Evolutionary conservation across 345 rosid species (phyloP), one percentile per base, ranked within the genome.

Genomic region (Camelina sativa): DNA sequence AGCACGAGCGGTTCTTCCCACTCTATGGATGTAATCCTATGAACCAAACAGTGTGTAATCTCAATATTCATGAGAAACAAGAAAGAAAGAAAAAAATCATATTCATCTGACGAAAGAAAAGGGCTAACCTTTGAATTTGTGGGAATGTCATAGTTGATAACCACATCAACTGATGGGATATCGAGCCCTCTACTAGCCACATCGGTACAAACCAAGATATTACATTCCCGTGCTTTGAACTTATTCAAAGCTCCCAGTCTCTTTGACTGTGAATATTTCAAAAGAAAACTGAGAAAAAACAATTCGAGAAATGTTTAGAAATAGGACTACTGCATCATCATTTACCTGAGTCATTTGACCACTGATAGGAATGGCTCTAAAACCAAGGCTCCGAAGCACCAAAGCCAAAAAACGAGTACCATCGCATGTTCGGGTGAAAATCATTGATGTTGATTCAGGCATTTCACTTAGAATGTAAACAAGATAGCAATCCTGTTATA

Each of bases 171-270:
- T 1, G 97, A 85, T 1, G 97, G 96, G 78, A 95, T 92, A 85
- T 95, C 97, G 9, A 95, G 97, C 71, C 98, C 99, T 86, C 99
- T 87, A 77, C 98, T 92, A 38, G 99, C 99, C 74, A 92, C 97
- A 75, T 95, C 97, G 23, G 98, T 95, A 77, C 97, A 92, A 76
- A 92, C 86, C 73, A 95, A 93, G 74, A 92, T 85, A 76, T 89
- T 89, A 77, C 97, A 95, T 78, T 89, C 98, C 72, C 97, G 90
- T 61, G 98, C 88, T 83, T 92, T 90, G 76, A 95, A 95, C 86
- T 85, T 90, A 75, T 86, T 95, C 74, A 95, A 83, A 64, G 99
- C 96, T 72, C 99, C 97, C 46, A 95, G 90, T 79, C 99, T 90
- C 79, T 92, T 95, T 32, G 97, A 65, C 99, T 92, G 89, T 38